phyloP scores from a whole-genome alignment of 1,284 basidiomycete species.

The Leccinum subspadiceum region DNA sequence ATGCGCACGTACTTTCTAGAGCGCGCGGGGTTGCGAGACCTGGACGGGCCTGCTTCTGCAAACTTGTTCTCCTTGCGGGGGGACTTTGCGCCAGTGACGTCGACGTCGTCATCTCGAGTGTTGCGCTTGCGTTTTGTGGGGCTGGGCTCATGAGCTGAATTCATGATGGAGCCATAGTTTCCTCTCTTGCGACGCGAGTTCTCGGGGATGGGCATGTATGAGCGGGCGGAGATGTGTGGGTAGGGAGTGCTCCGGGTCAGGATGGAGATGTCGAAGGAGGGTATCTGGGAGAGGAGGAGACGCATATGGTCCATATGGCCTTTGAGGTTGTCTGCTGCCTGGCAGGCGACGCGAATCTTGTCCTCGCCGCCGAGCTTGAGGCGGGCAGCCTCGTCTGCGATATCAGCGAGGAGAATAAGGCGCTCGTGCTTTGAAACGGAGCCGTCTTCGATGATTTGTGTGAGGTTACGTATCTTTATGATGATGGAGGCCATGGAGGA shows the following conservation, averaged over 20 bases:
- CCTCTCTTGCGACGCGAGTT: conserved; percentile 56
- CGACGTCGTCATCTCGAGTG: conserved; percentile 58
- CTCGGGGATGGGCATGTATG: conserved; percentile 63
- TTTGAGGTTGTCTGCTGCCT: conserved; percentile 88
- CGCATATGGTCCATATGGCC: conserved; percentile 71
- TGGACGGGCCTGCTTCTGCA: conserved; percentile 38
- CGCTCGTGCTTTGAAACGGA: conserved; percentile 72
- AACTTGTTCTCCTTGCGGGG: conserved; percentile 44
- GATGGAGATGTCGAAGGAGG: conserved; percentile 60
- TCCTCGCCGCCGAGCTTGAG: conserved; percentile 97
- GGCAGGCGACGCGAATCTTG: conserved; percentile 96
- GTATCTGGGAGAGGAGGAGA: conserved; percentile 62
- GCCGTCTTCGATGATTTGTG: conserved; percentile 73
- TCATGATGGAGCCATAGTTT: conserved; percentile 47
- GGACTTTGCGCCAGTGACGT: conserved; percentile 40
- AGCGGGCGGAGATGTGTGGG: conserved; percentile 67
- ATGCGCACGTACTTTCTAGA: conserved; percentile 54
- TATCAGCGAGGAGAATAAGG: conserved; percentile 85
- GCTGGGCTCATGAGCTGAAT: conserved; percentile 44
- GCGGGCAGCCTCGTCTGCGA: conserved; percentile 88
- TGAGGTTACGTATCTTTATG: conserved; percentile 72
- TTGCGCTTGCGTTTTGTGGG: conserved; percentile 62
- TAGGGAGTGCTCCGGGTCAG: conserved; percentile 66
- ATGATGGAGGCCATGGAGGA: conserved; percentile 81
- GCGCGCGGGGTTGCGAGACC: conserved; percentile 49